Evolutionary conservation across 2,329 filamentous ascomycete species (phyloP).

Genomic region (Exophiala sp.): DNA sequence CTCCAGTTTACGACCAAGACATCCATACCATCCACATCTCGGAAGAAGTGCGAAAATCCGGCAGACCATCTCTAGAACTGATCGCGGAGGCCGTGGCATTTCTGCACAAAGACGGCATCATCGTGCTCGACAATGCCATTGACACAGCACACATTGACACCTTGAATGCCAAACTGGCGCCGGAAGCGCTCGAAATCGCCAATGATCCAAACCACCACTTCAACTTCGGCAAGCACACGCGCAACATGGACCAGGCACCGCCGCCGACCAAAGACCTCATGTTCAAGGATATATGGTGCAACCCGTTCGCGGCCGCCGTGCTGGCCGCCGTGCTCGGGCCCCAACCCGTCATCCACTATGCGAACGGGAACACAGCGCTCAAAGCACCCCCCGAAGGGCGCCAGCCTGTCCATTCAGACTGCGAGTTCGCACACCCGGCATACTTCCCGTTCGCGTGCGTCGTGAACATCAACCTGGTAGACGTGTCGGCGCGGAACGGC

Average conservation of each 20-base stretch:
- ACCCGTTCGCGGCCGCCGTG: slow-evolving; percentile 36
- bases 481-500: slow-evolving; percentile 43
- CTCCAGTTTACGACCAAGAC: slow-evolving; percentile 20
- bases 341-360: slow-evolving; percentile 35
- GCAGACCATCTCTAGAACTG: slow-evolving; percentile 19
- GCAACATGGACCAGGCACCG: slow-evolving; percentile 41
- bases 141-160: slow-evolving; percentile 32
- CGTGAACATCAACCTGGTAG: slow-evolving; percentile 45
- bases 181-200: slow-evolving; percentile 34
- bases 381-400: slow-evolving; percentile 32
- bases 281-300: slow-evolving; percentile 37
- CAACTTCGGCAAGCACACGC: slow-evolving; percentile 34
- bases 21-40: slow-evolving; percentile 25
- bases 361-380: slow-evolving; percentile 40
- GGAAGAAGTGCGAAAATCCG: slow-evolving; percentile 17
- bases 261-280: slow-evolving; percentile 34
- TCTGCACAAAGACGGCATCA: slow-evolving; percentile 36
- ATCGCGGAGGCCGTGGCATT: slow-evolving; percentile 26
- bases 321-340: slow-evolving; percentile 37
- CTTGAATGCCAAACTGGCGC: slow-evolving; percentile 30
- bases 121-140: slow-evolving; percentile 38
- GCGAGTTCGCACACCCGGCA: slow-evolving; percentile 44
- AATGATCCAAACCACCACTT: slow-evolving; percentile 27
- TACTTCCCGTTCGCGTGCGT: slow-evolving; percentile 46
- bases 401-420: slow-evolving; percentile 41